Evolutionary conservation across 495 filamentous ascomycete genomes (phyloP).

Genomic region (Ascodesmis nigricans): DNA sequence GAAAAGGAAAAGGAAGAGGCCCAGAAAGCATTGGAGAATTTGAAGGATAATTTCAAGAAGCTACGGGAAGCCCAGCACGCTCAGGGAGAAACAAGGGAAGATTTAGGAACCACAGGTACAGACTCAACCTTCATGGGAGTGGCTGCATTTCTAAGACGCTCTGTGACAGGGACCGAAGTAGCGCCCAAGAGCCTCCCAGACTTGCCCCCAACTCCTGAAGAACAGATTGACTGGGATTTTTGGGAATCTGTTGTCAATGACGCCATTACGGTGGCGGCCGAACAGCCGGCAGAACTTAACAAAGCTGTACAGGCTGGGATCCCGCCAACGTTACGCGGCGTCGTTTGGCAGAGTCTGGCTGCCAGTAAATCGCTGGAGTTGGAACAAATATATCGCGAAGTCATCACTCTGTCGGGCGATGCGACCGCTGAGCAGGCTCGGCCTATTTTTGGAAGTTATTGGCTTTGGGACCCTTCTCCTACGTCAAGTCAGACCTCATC

Average conservation of each 20-base stretch:
- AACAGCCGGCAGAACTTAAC: slow-evolving; percentile 71
- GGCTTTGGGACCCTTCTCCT: slow-evolving; percentile 60
- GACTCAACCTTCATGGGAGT: slow-evolving; percentile 11
- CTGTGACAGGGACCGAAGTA: slow-evolving; percentile 1
- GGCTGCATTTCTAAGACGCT: slow-evolving; percentile 1
- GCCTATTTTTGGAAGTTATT: slow-evolving; percentile 53
- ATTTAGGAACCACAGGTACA: slow-evolving; percentile 6
- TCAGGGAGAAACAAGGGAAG: slow-evolving; percentile 6
- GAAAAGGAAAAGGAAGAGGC: slow-evolving; percentile 20
- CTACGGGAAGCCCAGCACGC: slow-evolving; percentile 16
- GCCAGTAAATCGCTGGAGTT: slow-evolving; percentile 81
- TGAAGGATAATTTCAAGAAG: slow-evolving; percentile 20
- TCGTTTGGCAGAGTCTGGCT: slow-evolving; percentile 93
- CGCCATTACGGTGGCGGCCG: slow-evolving; percentile 63
- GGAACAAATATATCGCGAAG: slow-evolving; percentile 66
- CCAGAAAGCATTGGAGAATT: slow-evolving; percentile 16
- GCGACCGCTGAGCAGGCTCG: slow-evolving; percentile 49
- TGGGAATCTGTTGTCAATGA: slow-evolving; percentile 93
- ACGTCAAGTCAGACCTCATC: slow-evolving; percentile 35
- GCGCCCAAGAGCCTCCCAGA: neutral
- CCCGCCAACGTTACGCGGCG: slow-evolving; percentile 78
- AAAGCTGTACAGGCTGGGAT: slow-evolving; percentile 82
- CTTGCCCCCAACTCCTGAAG: slow-evolving; percentile 10
- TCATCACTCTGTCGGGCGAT: slow-evolving; percentile 50
- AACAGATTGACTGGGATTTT: slow-evolving; percentile 74